Evolutionary conservation across 2,329 filamentous ascomycete genomes (phyloP), one percentile per base, ranked within the genome.

Genomic region (Aspergillus uvarum): DNA sequence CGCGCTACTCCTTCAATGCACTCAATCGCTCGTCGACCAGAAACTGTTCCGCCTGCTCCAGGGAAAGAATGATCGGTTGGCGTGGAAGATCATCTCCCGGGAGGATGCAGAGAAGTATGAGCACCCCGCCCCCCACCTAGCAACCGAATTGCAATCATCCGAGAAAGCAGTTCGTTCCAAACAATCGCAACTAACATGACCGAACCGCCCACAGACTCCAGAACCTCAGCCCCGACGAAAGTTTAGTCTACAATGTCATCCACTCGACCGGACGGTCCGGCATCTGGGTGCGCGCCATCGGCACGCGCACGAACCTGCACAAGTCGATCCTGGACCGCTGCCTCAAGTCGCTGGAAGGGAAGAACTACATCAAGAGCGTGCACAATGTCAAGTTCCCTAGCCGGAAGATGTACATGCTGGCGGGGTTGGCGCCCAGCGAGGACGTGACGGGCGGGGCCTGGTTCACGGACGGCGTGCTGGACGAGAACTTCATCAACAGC

Each of bases 351-450:
- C 87, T 99, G 63, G 90, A 96, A 75, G 80, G 83, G 44, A 93
- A 92, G 74, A 87, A 87, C 38, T 87, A 96, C 73, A 92, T 99
- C 75, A 90, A 90, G 70, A 87, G 88, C 59, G 92, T 98, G 79
- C 95, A 94, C 79, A 95, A 89, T 75, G 92, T 96, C 77, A 92
- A 96, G 78, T 89, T 90, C 72, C 91, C 92, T 29, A 90, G 89
- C 66, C 90, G 95, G 73, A 96, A 96, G 79, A 96, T 96, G 85
- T 99, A 95, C 82, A 96, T 99, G 83, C 88, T 96, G 71, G 87
- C 89, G 56, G 88, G 89, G 63, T 85, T 99, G 62, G 86, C 87
- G 11, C 94, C 95, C 0, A 91, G 89, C 56, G 93, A 97, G 63
- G 90, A 95, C 63, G 91, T 96, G 51, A 96, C 92, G 0, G 95